Evolutionary conservation across 768 basidiomycete species (phyloP), one percentile per base, ranked within the genome.

Genomic region (Agaricus blazei): DNA sequence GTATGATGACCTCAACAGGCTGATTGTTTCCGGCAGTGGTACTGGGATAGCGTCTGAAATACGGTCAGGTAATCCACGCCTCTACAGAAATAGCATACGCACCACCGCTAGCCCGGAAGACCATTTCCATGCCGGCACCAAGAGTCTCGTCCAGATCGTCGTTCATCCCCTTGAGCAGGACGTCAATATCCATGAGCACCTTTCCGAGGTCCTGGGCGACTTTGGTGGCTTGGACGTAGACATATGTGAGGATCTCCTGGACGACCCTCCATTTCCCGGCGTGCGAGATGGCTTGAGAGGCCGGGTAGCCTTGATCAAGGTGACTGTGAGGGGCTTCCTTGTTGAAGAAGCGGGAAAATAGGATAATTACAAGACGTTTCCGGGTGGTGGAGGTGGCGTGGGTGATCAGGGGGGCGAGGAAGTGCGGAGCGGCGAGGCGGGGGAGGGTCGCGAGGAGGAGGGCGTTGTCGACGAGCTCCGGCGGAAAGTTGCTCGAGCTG

Each of bases 191-290:
- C 76, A 94, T 80, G 54, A 91, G 75, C 41, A 93, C 71, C 59
- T 83, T 87, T 65, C 81, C 82, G 62, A 76, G 67, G 37, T 80
- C 76, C 64, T 87, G 84, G 12, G 89, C 87, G 41, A 83, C 79
- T 62, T 80, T 84, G 12, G 87, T 87, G n/a, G 90, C 88, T 60
- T 88, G 86, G 2, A 91, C 88, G 68, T 98, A 97, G 38, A 90
- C 81, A 63, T 82, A 87, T 0, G 90, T 90, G 58, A 98, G 76
- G 45, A 95, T 77, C 9, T 78, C 71, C 71, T 95, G 91, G 2
- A 94, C 76, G 19, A 76, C 75, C 51, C 82, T 72, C 84, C 88
- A 98, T 29, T 67, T 68, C 15, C 66, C 68, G 2, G 79, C 76
- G 56, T 77, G 80, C 29, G 80, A 69, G 57, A 74, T 59, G 40